Evolutionary conservation across 148 eudicot genomes (phyloP), one percentile per base, ranked within the genome.

Genomic region (Fagopyrum esculentum): DNA sequence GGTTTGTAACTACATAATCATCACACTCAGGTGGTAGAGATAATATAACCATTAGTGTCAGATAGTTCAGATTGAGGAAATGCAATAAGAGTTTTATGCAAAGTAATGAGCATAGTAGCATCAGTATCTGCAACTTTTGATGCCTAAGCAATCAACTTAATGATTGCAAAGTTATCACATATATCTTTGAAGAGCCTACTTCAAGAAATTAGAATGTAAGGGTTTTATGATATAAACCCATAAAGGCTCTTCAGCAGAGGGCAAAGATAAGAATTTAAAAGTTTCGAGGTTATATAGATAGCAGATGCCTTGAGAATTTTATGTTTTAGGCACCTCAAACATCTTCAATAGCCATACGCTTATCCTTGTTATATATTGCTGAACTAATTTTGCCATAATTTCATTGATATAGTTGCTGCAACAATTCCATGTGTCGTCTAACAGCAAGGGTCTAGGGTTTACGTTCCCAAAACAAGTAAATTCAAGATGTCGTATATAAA

Each of bases 231-330:
- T 0, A 49, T 49, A 49, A 49, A 49, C 2, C 2, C 12, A 49
- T 49, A 2, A 49, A 9, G 15, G 1, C 52, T 49, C 52, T 49
- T 49, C 9, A 49, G 52, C 52, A 49, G 52, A 49, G 52, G 52
- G 52, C 52, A 49, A 49, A 6, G 61, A 56, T 56, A n/a, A n/a
- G 0, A 56, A 29, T 6, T 16, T 7, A 56, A 0, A 56, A 6
- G 29, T 26, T 56, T 56, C 61, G n/a, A 56, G 17, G 61, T 56
- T 56, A 56, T 56, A 56, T 56, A 16, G 61, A 56, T 56, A 56
- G 2, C 26, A 16, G 6, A 35, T 35, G 40, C 40, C 40, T 5
- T 5, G 61, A n/a, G 22, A 16, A 16, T 56, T 56, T 56, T 16
- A 26, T 56, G 61, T 56, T 2, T 56, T 56, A 15, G 61, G 5